Base-by-base conservation (phyloP, 352 stramenopile species). In the Globisporangium abappressorium region DNA sequence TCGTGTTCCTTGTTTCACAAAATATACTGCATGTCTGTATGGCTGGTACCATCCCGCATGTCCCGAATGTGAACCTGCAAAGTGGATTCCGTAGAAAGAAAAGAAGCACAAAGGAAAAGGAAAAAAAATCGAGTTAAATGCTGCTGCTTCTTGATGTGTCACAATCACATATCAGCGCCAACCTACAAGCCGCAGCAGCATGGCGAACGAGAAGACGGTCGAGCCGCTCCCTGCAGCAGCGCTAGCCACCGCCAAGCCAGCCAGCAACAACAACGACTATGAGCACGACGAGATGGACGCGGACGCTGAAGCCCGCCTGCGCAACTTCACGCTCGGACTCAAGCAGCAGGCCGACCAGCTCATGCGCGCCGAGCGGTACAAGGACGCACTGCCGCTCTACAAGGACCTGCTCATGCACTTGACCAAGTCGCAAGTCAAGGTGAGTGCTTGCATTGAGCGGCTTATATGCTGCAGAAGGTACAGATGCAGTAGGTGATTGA, bases 381-480 rank as follows among this genome's bases (percentile, higher is more conserved):
- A 85, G 36, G 72, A 85, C 65, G 84, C 82, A 54, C 75, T 90
- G 54, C 75, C 71, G 15, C 64, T 90, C 49, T 92, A 92, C 66
- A 79, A 80, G 24, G 84, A 90, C 56, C 74, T 91, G 55, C 79
- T 92, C 62, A 84, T 89, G 79, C 79, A 90, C 49, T 71, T 92
- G 28, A 89, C 82, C 57, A 79, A 76, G 64, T 91, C 82, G 2
- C 84, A 91, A 24, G 82, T 90, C 65, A 78, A 82, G 65, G 79
- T 84, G 15, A 14, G 67, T 43, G 20, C 11, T 5, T n/a, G 56
- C 2, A 1, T 22, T 20, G 14, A 15, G 20, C 2, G 12, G 3
- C 14, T 15, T 63, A 5, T 54, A 11, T 15, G 33, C 8, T 64
- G 36, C 11, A n/a, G 5, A 8, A 22, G 38, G 38, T 53, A 6